Evolutionary conservation across 2,329 filamentous ascomycete species (phyloP).

Genomic region (Tolypocladium tropicale): DNA sequence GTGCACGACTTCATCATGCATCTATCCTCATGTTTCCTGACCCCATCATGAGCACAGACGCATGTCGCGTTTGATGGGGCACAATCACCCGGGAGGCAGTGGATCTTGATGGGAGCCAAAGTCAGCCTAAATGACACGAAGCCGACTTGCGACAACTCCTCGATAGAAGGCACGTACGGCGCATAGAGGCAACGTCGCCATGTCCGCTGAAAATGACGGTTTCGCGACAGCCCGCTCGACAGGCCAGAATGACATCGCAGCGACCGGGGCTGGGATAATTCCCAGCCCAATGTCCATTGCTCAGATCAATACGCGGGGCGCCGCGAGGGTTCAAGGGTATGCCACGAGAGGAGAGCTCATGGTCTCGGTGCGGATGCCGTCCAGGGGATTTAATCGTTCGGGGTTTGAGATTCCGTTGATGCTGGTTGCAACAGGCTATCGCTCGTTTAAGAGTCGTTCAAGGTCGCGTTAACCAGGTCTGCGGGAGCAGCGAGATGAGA

Average conservation of each 20-base stretch:
- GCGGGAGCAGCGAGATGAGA: neutral
- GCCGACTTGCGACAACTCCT: accelerated
- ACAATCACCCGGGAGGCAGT: neutral
- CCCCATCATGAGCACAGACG: neutral
- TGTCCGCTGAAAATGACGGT: neutral
- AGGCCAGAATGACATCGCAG: neutral
- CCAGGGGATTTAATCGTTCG: neutral
- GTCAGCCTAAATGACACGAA: neutral
- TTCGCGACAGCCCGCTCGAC: neutral
- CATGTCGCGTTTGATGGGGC: neutral
- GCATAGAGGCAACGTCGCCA: neutral
- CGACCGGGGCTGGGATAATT: neutral
- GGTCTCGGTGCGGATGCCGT: neutral
- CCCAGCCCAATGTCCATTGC: neutral
- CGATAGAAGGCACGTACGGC: neutral
- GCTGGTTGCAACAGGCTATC: neutral
- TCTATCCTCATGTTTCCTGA: neutral
- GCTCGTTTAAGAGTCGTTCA: neutral
- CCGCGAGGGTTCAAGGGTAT: neutral
- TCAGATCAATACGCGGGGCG: neutral
- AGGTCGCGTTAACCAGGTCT: neutral
- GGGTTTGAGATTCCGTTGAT: neutral
- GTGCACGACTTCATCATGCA: neutral
- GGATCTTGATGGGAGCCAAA: neutral
- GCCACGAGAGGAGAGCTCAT: neutral